Conservation (phyloP, 805 yeast genomes). For the Candida montana region DNA sequence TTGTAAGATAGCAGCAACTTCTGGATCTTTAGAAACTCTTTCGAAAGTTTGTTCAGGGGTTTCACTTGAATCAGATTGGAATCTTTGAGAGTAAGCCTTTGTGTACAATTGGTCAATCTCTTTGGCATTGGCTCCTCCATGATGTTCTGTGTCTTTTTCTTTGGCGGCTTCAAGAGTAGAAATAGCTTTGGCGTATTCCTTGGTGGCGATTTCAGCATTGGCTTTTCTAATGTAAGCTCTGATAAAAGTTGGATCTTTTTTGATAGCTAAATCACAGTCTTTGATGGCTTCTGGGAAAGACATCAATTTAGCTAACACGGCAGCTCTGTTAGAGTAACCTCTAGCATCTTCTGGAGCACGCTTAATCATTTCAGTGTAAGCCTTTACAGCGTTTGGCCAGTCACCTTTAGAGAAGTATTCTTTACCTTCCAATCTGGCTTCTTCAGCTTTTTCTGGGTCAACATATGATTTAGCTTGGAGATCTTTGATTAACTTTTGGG, state of each 20-base stretch:
- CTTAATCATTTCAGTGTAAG: slow-evolving; percentile 92
- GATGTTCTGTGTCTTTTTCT: slow-evolving; percentile 58
- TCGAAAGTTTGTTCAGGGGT: slow-evolving; percentile 92
- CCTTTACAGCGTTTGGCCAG: slow-evolving; percentile 94
- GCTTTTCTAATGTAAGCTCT: slow-evolving; percentile 98
- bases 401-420: slow-evolving; percentile 83
- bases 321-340: slow-evolving; percentile 97
- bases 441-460: slow-evolving; percentile 91
- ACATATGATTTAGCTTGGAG: slow-evolving; percentile 74
- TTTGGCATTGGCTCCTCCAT: slow-evolving; percentile 51
- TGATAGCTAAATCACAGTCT: slow-evolving; percentile 88
- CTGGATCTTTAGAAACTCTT: slow-evolving; percentile 90
- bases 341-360: slow-evolving; percentile 97
- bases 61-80: slow-evolving; percentile 72
- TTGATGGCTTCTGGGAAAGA: slow-evolving; percentile 95
- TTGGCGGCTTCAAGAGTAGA: slow-evolving; percentile 81
- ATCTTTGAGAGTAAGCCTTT: slow-evolving; percentile 76
- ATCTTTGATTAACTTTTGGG: slow-evolving; percentile 81
- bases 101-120: slow-evolving; percentile 81
- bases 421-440: slow-evolving; percentile 90
- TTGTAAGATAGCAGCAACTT: slow-evolving; percentile 78
- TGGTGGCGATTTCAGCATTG: slow-evolving; percentile 84
- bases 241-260: slow-evolving; percentile 79
- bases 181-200: slow-evolving; percentile 75
- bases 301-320: slow-evolving; percentile 89